Percentiles rank a stretch among this genome's conserved stretches.
Evolutionary conservation across 768 basidiomycete genomes (phyloP).

Genomic region (Paxillus rubicundulus): DNA sequence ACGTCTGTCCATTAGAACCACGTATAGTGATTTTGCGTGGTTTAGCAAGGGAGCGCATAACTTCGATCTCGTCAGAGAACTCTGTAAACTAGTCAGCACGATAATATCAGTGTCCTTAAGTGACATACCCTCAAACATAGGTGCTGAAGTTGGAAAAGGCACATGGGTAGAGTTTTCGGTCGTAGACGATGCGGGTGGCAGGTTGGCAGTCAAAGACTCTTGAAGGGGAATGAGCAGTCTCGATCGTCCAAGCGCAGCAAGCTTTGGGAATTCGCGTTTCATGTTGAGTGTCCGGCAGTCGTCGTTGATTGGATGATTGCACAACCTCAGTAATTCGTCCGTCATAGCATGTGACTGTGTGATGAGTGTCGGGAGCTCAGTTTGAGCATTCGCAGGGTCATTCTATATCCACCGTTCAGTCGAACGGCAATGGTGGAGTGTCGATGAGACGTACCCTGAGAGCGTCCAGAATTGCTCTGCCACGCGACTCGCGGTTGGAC

Average conservation of each 20-base stretch:
- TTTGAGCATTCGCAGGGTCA: conserved; percentile 41
- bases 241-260: conserved; percentile 58
- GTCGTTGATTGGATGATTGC: conserved; percentile 50
- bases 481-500: conserved; percentile 54
- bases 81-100: conserved; percentile 38
- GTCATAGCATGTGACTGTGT: conserved; percentile 59
- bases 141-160: conserved; percentile 76
- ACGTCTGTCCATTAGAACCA: conserved; percentile 78
- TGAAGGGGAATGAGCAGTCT: conserved; percentile 87
- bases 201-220: conserved; percentile 82
- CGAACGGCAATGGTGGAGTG: background rate
- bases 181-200: conserved; percentile 69
- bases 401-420: conserved; percentile 24
- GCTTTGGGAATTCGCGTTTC: conserved; percentile 51
- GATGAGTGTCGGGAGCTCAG: conserved; percentile 50
- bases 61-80: conserved; percentile 77
- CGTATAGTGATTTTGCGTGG: conserved; percentile 87
- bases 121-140: conserved; percentile 71
- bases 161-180: conserved; percentile 55
- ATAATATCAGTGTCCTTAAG: background rate
- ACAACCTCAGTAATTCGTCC: conserved; percentile 64
- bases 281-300: conserved; percentile 37
- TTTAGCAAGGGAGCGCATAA: conserved; percentile 90
- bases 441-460: conserved; percentile 46
- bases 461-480: conserved; percentile 52